Percentiles rank a stretch among this genome's conserved stretches.
phyloP scores from a whole-genome alignment of 176 grass and related monocot genomes.

The Lolium rigidum region DNA sequence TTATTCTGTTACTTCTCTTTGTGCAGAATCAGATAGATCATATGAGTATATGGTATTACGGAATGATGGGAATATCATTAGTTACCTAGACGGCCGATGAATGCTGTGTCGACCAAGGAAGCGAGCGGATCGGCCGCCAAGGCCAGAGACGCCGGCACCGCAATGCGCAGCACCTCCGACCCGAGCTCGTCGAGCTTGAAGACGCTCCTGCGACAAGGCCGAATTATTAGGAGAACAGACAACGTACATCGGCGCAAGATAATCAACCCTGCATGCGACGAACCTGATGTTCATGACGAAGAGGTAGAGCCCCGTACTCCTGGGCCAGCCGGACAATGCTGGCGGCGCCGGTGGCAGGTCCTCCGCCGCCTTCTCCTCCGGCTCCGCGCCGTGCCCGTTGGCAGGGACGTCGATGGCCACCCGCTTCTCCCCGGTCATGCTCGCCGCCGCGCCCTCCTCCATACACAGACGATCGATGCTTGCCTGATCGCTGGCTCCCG shows the following conservation, averaged over 20 bases:
- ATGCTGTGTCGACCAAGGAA: conserved; percentile 90
- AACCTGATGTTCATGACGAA: conserved; percentile 73
- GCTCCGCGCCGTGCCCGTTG: background rate
- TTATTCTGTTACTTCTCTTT: background rate
- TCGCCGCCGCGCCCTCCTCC: conserved; percentile 20
- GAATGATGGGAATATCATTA: background rate
- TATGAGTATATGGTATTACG: background rate
- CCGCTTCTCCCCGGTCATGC: conserved; percentile 11
- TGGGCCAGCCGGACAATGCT: conserved; percentile 43
- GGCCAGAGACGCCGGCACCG: conserved; percentile 84
- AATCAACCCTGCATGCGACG: background rate
- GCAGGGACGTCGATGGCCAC: background rate
- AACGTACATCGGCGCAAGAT: background rate
- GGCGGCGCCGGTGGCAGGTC: background rate
- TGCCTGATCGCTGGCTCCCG: background rate
- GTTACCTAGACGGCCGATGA: conserved; percentile 94
- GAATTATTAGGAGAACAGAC: background rate
- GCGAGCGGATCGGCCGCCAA: conserved; percentile 93
- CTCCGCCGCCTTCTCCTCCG: conserved; percentile 26
- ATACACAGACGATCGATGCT: conserved; percentile 5
- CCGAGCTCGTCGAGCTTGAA: conserved; percentile 93
- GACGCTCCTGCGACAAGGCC: conserved; percentile 54
- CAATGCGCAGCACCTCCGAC: conserved; percentile 75
- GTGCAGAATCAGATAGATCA: background rate
- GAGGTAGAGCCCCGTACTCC: conserved; percentile 62